These are phyloP conservation scores for Tilletia caries DNA, from an alignment of 1,284 basidiomycete genomes.

Conservation along the genomic window DNA sequence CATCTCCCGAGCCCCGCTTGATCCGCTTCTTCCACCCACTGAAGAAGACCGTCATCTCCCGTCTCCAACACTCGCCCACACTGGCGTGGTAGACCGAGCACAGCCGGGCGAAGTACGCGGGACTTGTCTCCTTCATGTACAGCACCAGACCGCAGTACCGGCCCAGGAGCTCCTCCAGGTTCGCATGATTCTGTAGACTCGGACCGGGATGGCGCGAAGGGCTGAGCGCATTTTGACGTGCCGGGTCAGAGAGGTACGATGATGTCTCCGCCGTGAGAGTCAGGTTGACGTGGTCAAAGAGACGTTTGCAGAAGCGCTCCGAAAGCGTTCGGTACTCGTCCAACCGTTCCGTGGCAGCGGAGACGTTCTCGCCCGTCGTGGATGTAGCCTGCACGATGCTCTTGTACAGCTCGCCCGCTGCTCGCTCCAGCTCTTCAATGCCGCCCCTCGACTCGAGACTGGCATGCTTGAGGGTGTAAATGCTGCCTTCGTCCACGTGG, in stretches of 20 bases:
- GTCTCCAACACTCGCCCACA: constrained; percentile 37
- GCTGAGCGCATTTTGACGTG: neutral
- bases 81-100: constrained; percentile 40
- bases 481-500: constrained; percentile 75
- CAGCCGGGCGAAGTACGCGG: constrained; percentile 39
- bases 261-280: constrained; percentile 65
- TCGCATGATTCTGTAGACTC: constrained; percentile 35
- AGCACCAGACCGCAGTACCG: constrained; percentile 84
- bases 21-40: constrained; percentile 29
- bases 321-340: constrained; percentile 85
- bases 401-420: constrained; percentile 87
- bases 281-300: constrained; percentile 82
- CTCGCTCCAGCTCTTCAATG: constrained; percentile 71
- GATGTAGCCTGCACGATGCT: constrained; percentile 63
- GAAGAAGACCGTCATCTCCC: constrained; percentile 43
- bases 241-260: constrained; percentile 32
- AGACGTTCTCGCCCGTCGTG: constrained; percentile 60
- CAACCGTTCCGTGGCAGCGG: constrained; percentile 76
- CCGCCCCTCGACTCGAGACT: constrained; percentile 74
- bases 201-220: constrained; percentile 23
- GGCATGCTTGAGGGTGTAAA: constrained; percentile 76
- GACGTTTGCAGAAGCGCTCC: constrained; percentile 81
- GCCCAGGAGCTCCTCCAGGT: constrained; percentile 74
- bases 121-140: constrained; percentile 83
- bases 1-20: constrained; percentile 1